phyloP scores from a whole-genome alignment of 225 moss, liverwort and hornwort genomes.

The Thuidium tamariscinum region DNA sequence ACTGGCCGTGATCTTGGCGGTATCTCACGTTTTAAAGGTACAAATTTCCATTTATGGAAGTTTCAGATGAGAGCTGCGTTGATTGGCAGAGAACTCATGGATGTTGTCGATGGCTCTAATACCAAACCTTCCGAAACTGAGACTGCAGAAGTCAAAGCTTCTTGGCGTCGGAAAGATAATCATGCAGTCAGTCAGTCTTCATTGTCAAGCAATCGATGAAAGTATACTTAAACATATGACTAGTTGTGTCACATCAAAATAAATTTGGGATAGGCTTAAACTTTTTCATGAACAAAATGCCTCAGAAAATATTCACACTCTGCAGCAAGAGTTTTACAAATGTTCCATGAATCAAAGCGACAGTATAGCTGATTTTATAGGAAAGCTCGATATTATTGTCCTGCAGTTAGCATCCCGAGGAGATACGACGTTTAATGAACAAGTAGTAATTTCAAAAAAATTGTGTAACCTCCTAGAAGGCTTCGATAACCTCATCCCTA shows the following conservation, averaged over 20 bases:
- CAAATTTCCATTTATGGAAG: neutral
- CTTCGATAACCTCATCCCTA: fast-evolving
- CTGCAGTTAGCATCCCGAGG: neutral
- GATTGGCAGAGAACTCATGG: neutral
- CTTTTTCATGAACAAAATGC: neutral
- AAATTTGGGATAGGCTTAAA: neutral
- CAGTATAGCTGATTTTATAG: neutral
- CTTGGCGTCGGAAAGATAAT: neutral
- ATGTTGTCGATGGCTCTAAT: neutral
- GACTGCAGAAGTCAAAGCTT: fast-evolving
- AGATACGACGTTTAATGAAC: neutral
- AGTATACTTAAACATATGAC: neutral
- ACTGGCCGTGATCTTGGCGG: no score
- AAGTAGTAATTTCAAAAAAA: neutral
- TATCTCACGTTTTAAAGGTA: no score
- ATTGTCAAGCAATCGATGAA: neutral
- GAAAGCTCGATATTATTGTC: neutral
- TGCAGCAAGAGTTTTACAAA: neutral
- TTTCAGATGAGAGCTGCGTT: neutral
- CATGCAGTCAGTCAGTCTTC: neutral
- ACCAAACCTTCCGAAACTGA: neutral
- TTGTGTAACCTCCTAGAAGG: neutral
- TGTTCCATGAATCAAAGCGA: neutral
- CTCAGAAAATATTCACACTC: neutral
- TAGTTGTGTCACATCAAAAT: neutral